Evolutionary conservation across 352 stramenopile genomes (phyloP).

Genomic region (Elongisporangium anandrum): DNA sequence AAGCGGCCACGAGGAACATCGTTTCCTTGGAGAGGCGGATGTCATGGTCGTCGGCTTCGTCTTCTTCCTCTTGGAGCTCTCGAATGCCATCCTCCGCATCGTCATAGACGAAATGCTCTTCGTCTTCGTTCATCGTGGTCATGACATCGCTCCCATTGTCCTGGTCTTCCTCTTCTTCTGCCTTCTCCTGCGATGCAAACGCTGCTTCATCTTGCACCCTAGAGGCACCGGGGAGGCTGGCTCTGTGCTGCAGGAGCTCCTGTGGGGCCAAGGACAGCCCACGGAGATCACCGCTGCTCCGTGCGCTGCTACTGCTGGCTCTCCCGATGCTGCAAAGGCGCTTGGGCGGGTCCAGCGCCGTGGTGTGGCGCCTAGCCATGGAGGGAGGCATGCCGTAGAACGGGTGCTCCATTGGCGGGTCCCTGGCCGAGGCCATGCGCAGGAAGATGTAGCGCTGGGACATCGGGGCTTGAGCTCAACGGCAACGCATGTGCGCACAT

Average conservation of each 20-base stretch:
- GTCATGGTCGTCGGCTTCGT: background rate
- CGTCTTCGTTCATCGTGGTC: slow-evolving; percentile 8
- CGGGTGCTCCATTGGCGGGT: background rate
- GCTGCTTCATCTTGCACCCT: background rate
- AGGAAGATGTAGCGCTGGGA: slow-evolving; percentile 45
- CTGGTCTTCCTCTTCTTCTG: background rate
- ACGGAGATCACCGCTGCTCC: background rate
- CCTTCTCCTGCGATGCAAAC: background rate
- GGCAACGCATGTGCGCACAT: background rate
- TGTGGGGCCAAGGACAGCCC: background rate
- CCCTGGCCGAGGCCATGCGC: slow-evolving; percentile 25
- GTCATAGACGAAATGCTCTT: slow-evolving; percentile 1
- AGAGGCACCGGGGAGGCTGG: background rate
- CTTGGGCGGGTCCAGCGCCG: background rate
- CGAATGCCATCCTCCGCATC: slow-evolving; percentile 1
- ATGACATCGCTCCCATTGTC: slow-evolving; percentile 1
- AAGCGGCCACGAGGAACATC: slow-evolving; percentile 57
- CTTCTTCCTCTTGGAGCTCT: background rate
- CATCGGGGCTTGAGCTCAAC: slow-evolving; percentile 12
- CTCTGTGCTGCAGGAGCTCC: background rate
- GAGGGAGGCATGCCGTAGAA: background rate
- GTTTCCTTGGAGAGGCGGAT: slow-evolving; percentile 47
- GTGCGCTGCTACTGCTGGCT: background rate
- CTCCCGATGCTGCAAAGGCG: background rate
- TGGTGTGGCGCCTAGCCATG: background rate